Evolutionary conservation across 768 basidiomycete species (phyloP).

Genomic region (Flagelloscypha sp.): DNA sequence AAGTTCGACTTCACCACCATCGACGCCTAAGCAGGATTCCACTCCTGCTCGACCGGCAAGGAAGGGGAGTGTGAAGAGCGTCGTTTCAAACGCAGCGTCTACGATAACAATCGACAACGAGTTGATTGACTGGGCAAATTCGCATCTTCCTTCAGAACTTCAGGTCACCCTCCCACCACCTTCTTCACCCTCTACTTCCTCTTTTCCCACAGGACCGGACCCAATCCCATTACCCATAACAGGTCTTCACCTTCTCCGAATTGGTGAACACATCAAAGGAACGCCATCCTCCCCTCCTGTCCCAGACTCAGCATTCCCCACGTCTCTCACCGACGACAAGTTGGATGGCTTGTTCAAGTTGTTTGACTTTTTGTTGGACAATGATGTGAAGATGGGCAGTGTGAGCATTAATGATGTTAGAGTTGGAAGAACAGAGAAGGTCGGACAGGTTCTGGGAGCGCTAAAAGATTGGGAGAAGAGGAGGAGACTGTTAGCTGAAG

Average conservation of each 20-base stretch:
- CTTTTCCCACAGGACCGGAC: too few relatives aligned
- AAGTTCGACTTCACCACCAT: too few relatives aligned
- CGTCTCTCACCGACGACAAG: conserved; percentile 61
- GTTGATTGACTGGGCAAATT: conserved; percentile 88
- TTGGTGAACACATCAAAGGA: conserved; percentile 76
- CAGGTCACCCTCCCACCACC: conserved; percentile 58
- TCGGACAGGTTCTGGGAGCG: conserved; percentile 69
- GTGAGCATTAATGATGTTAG: conserved; percentile 93
- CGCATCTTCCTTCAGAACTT: conserved; percentile 57
- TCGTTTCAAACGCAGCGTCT: too few relatives aligned
- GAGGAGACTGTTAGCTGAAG: conserved; percentile 44
- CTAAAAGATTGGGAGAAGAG: conserved; percentile 79
- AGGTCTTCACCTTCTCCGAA: conserved; percentile 77
- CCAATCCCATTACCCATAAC: too few relatives aligned
- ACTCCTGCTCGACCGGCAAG: too few relatives aligned
- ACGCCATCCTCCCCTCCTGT: conserved; percentile 60
- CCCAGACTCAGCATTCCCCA: conserved; percentile 71
- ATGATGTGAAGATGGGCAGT: conserved; percentile 84
- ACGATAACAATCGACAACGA: conserved; percentile 31
- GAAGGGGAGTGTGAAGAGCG: too few relatives aligned
- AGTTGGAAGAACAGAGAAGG: conserved; percentile 72
- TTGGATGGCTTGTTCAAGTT: conserved; percentile 81
- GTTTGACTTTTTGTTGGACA: conserved; percentile 89
- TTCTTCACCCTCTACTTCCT: conserved; percentile 24
- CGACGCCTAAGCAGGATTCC: too few relatives aligned